Percentiles rank a stretch among this genome's conserved stretches.
phyloP scores from a whole-genome alignment of 1,284 basidiomycete genomes.

The Ustilago shanxiensis region DNA sequence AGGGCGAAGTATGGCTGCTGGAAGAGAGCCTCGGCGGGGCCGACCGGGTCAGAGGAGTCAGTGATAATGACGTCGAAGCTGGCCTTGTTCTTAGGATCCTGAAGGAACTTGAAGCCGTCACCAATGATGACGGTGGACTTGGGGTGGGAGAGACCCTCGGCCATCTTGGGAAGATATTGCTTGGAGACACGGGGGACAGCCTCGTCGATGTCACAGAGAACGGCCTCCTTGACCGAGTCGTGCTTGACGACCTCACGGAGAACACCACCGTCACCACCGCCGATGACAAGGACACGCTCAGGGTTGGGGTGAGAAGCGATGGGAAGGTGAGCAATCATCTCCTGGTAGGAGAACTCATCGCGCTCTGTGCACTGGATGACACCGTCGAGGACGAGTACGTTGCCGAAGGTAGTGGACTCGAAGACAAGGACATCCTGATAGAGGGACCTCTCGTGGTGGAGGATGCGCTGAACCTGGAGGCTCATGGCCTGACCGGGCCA shows the following conservation, averaged over 20 bases:
- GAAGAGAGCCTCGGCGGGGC: conserved; percentile 93
- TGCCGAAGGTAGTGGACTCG: conserved; percentile 73
- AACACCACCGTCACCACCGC: conserved; percentile 82
- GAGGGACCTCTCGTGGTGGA: conserved; percentile 91
- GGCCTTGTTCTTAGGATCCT: conserved; percentile 81
- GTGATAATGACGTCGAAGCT: conserved; percentile 95
- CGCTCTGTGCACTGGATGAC: conserved; percentile 97
- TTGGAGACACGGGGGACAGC: conserved; percentile 96
- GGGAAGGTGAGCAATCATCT: conserved; percentile 98
- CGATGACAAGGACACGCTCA: conserved; percentile 94
- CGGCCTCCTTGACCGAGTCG: conserved; percentile 88
- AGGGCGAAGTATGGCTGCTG: conserved; percentile 97
- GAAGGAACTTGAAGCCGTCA: conserved; percentile 97
- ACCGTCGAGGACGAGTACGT: conserved; percentile 94
- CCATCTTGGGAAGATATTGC: conserved; percentile 93
- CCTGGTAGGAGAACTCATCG: conserved; percentile 99
- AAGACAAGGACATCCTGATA: conserved; percentile 80
- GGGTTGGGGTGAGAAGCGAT: conserved; percentile 96
- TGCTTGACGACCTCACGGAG: conserved; percentile 98
- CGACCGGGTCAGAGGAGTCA: conserved; percentile 97
- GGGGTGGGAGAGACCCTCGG: conserved; percentile 83
- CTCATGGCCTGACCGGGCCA: conserved; percentile 81
- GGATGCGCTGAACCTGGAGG: conserved; percentile 84
- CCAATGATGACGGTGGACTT: conserved; percentile 91
- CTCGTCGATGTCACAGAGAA: conserved; percentile 98